Evolutionary conservation across 164 flowering plant species (phyloP).

Genomic region (Chimonanthus salicifolius): DNA sequence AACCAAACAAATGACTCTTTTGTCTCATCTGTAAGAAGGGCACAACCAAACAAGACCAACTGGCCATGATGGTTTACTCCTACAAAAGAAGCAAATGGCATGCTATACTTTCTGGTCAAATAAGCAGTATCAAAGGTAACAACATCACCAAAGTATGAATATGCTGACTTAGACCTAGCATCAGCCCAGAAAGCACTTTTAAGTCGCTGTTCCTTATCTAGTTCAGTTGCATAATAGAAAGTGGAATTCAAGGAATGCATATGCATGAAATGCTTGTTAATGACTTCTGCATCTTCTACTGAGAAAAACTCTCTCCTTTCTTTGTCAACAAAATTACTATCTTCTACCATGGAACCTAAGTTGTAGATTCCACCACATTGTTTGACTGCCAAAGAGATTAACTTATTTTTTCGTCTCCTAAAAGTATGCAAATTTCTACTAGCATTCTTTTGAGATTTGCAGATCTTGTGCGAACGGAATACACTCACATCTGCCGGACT

Average conservation of each 20-base stretch:
- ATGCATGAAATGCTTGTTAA: slow-evolving; percentile 51
- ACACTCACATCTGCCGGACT: slow-evolving; percentile 53
- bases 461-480: slow-evolving; percentile 18
- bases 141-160: slow-evolving; percentile 40
- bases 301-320: slow-evolving; percentile 37
- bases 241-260: slow-evolving; percentile 24
- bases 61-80: slow-evolving; percentile 50
- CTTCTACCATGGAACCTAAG: slow-evolving; percentile 73
- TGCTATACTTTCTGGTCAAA: slow-evolving; percentile 26
- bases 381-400: slow-evolving; percentile 63
- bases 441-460: slow-evolving; percentile 8
- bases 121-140: slow-evolving; percentile 41
- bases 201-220: slow-evolving; percentile 30
- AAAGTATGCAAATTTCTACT: slow-evolving; percentile 1
- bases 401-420: slow-evolving; percentile 56
- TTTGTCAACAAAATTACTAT: slow-evolving; percentile 66
- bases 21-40: slow-evolving; percentile 69
- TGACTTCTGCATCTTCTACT: slow-evolving; percentile 58
- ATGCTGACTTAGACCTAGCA: slow-evolving; percentile 25
- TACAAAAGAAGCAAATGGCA: slow-evolving; percentile 40
- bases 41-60: slow-evolving; percentile 74
- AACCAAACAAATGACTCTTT: slow-evolving; percentile 75
- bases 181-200: slow-evolving; percentile 39
- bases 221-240: slow-evolving; percentile 36
- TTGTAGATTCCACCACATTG: slow-evolving; percentile 72